Conservation (phyloP, 2,329 filamentous ascomycete species). For the Fusarium sacchari region DNA sequence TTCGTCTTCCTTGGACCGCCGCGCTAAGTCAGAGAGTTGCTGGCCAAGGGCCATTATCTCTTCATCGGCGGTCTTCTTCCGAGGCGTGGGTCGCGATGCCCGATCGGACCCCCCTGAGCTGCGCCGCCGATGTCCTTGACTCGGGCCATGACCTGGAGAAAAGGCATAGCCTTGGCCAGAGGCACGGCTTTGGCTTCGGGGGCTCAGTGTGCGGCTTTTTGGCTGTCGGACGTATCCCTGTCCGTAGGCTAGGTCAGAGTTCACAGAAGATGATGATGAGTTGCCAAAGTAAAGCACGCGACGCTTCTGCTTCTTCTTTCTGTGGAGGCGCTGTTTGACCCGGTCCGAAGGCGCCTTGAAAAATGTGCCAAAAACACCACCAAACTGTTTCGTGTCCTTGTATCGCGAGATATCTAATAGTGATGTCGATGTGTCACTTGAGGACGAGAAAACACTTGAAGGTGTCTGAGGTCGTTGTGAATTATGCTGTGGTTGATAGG, state of each 20-base stretch:
- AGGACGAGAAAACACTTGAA: slow-evolving; percentile 53
- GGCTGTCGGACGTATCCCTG: slow-evolving; percentile 63
- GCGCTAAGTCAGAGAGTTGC: slow-evolving; percentile 63
- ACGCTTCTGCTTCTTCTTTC: slow-evolving; percentile 57
- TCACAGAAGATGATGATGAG: slow-evolving; percentile 73
- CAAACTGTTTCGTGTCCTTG: slow-evolving; percentile 56
- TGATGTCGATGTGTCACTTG: slow-evolving; percentile 66
- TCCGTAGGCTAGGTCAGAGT: slow-evolving; percentile 75
- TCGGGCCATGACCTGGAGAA: slow-evolving; percentile 17
- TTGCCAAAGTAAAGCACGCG: slow-evolving; percentile 69
- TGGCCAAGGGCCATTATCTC: slow-evolving; percentile 67
- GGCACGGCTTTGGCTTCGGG: slow-evolving; percentile 37
- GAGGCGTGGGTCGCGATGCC: slow-evolving; percentile 22
- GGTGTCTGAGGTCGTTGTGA: slow-evolving; percentile 45
- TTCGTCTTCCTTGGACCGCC: slow-evolving; percentile 62
- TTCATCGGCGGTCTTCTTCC: slow-evolving; percentile 60
- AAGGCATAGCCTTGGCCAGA: slow-evolving; percentile 25
- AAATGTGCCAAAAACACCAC: slow-evolving; percentile 70
- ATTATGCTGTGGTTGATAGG: slow-evolving; percentile 29
- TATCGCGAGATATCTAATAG: slow-evolving; percentile 73
- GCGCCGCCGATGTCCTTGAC: slow-evolving; percentile 29
- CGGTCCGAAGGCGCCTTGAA: slow-evolving; percentile 68
- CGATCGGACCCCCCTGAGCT: slow-evolving; percentile 32
- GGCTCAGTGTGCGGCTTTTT: slow-evolving; percentile 45
- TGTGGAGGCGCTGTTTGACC: slow-evolving; percentile 50